These are phyloP conservation scores for Raffaelea deltoideospora DNA, from an alignment of 2,329 filamentous ascomycete genomes.

Conservation along the genomic window DNA sequence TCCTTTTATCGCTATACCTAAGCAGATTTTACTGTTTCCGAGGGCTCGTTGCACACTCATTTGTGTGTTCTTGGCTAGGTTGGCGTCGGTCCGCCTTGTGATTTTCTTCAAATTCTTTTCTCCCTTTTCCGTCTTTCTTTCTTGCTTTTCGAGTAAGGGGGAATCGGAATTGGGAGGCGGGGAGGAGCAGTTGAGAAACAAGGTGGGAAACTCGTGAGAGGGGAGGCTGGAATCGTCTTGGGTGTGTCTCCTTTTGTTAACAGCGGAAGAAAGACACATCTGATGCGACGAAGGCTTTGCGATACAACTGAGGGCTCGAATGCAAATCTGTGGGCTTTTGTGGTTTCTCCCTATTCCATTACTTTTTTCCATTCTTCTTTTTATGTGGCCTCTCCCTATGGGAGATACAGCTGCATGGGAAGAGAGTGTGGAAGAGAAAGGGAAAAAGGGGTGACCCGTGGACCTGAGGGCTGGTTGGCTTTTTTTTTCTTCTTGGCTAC, in stretches of 20 bases:
- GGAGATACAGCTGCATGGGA: too few relatives aligned
- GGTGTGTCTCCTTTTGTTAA: background rate
- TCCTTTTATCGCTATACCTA: background rate
- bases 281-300: background rate
- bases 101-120: slow-evolving; percentile 4
- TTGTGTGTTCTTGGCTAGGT: slow-evolving; percentile 33
- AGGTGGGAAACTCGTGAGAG: slow-evolving; percentile 4
- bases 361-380: too few relatives aligned
- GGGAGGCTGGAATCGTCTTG: slow-evolving; percentile 2
- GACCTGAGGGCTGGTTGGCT: too few relatives aligned
- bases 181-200: slow-evolving; percentile 2
- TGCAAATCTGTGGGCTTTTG: slow-evolving; percentile 18
- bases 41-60: slow-evolving; percentile 21
- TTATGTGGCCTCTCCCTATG: too few relatives aligned
- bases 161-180: background rate
- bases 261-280: background rate
- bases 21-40: slow-evolving; percentile 22
- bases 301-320: slow-evolving; percentile 8
- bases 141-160: background rate
- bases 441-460: too few relatives aligned
- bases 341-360: too few relatives aligned
- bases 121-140: slow-evolving; percentile 5
- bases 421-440: too few relatives aligned
- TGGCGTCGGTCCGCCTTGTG: slow-evolving; percentile 39
- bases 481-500: too few relatives aligned